These are phyloP conservation scores for Paecilomyces fulvus DNA, from an alignment of 2,329 filamentous ascomycete species.

Conservation along the genomic window DNA sequence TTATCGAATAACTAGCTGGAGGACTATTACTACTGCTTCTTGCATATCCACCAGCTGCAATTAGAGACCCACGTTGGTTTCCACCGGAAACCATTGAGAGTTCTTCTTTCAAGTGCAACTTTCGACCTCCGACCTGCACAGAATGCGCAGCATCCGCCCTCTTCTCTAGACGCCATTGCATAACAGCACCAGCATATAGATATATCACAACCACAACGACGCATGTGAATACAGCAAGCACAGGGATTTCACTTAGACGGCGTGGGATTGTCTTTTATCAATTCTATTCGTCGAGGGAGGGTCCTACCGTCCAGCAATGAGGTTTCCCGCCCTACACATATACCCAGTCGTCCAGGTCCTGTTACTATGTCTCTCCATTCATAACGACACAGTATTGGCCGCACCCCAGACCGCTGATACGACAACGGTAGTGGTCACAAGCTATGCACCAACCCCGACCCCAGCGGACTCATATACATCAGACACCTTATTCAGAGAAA, in stretches of 20 bases:
- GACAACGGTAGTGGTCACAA: slow-evolving; percentile 2
- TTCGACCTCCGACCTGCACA: background rate
- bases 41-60: background rate
- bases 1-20: background rate
- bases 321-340: background rate
- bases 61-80: background rate
- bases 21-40: background rate
- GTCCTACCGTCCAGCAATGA: background rate
- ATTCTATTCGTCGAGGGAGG: background rate
- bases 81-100: background rate
- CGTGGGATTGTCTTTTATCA: background rate
- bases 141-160: background rate
- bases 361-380: background rate
- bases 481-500: slow-evolving; percentile 34
- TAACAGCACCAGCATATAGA: background rate
- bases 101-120: background rate
- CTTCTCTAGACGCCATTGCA: background rate
- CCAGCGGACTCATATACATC: slow-evolving; percentile 35
- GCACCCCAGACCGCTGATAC: background rate
- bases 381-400: background rate
- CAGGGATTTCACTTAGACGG: background rate
- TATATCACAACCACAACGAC: background rate
- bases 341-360: background rate
- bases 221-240: background rate
- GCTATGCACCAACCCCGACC: background rate